phyloP scores from a whole-genome alignment of 192 early-diverging fungal species.

The Coemansia sp. region DNA sequence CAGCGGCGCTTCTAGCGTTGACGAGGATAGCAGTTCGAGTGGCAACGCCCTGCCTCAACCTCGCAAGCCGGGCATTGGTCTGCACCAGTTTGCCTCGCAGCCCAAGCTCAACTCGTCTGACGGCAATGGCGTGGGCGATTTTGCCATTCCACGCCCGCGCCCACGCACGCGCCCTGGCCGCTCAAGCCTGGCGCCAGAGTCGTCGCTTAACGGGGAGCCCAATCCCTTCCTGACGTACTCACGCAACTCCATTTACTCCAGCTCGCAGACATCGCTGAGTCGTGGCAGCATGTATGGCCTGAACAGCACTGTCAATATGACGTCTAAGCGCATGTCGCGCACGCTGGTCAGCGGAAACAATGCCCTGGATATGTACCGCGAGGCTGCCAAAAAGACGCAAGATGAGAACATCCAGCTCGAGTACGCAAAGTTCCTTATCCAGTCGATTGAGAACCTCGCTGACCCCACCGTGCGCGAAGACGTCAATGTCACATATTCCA shows the following conservation, averaged over 20 bases:
- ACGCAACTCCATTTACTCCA: slow-evolving; percentile 58
- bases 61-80: slow-evolving; percentile 19
- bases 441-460: slow-evolving; percentile 63
- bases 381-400: slow-evolving; percentile 76
- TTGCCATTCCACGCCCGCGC: slow-evolving; percentile 29
- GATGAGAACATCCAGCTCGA: slow-evolving; percentile 72
- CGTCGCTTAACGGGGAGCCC: slow-evolving; percentile 22
- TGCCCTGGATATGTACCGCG: slow-evolving; percentile 69
- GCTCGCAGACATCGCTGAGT: slow-evolving; percentile 52
- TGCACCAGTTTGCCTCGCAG: slow-evolving; percentile 50
- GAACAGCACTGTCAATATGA: slow-evolving; percentile 18
- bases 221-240: slow-evolving; percentile 56
- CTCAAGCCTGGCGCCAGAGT: slow-evolving; percentile 20
- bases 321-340: slow-evolving; percentile 52
- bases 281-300: slow-evolving; percentile 51
- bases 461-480: slow-evolving; percentile 51
- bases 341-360: slow-evolving; percentile 54
- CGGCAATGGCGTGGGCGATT: slow-evolving; percentile 14
- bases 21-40: slow-evolving; percentile 16
- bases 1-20: slow-evolving; percentile 43
- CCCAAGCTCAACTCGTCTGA: slow-evolving; percentile 30
- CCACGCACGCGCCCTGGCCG: slow-evolving; percentile 46
- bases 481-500: slow-evolving; percentile 53
- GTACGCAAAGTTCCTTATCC: slow-evolving; percentile 75
- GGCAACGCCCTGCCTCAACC: slow-evolving; percentile 34